Base-by-base conservation (phyloP, 495 filamentous ascomycete species). In the Lasiosphaeria hispida region DNA sequence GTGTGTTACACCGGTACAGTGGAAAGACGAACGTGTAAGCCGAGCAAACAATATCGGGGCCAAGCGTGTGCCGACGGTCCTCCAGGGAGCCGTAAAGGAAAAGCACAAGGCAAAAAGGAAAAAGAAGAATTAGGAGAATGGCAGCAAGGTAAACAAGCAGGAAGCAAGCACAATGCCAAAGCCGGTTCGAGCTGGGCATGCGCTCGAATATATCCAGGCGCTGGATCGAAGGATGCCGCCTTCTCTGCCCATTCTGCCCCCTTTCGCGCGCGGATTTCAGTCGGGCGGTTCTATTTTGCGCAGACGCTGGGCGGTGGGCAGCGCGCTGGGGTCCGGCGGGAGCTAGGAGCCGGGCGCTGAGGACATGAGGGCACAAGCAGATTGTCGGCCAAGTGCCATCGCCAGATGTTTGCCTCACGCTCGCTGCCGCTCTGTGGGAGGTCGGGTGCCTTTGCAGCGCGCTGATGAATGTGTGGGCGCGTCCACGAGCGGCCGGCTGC, bases 1-100 rank as follows among this genome's bases (percentile, higher is more conserved):
- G 53, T 45, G 42, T 47, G 9, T 10, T 19, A 40, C 33, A 52
- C 34, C 53, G 47, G 42, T 55, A 55, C 33, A 47, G 42, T 36
- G 35, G 43, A 6, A 6, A 23, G 43, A 23, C 43, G 43, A 45
- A 30, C 23, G 23, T 30, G 23, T 30, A 30, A 30, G 23, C 23
- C 23, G 23, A 30, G 23, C 23, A 30, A 30, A 30, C 23, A 30
- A 30, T 30, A 30, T 30, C 23, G 23, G 23, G 23, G 23, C 23
- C 23, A 5, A 5, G 23, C 2, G 23, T 30, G 5, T 30, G 23
- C 23, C 23, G 23, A 30, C 23, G 23, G 23, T 30, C 23, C 23
- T 30, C 23, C 23, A 30, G 23, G 23, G 23, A 30, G 23, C 23
- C 23, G 23, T 30, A 5, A 30, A 30, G 23, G 5, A 30, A 30